Evolutionary conservation across 768 basidiomycete genomes (phyloP), one percentile per base, ranked within the genome.

Genomic region (Tulasnella sp.): DNA sequence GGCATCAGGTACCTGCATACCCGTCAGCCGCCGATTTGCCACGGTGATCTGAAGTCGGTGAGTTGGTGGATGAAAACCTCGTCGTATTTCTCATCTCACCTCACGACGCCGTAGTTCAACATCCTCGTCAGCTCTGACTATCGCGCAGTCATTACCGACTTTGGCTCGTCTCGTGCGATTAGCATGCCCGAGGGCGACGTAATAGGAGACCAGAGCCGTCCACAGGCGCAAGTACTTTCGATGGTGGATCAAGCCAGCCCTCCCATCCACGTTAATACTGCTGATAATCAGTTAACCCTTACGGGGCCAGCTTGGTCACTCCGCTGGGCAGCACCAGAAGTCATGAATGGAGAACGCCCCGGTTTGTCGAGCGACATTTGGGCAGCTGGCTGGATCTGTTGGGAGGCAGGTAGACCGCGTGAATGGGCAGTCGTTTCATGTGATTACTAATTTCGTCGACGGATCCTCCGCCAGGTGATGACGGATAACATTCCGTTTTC

Each of bases 21-120:
- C 14, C 77, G 40, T 1, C 31, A 20, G 16, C 77, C 77, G 14
- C 77, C 77, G 31, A 78, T 78, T 31, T 37, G 34, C 37, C 77
- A 78, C 54, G 77, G 77, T 72, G 77, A 78, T 24, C 28, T 78
- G 22, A 78, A 78, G 54, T 41, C 77, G 31, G 77, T 78, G 48
- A 77, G 76, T 60, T 28, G 58, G 58, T 24, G 2, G 22, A 14
- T 60, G 7, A 1, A 37, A 37, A 37, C 2, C 37, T 37, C 37
- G n/a, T 37, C 2, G 37, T 2, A 37, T 4, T 46, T 20, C 18
- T 2, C 9, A 60, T 24, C 9, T 28, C 9, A 28, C 28, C 58
- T 9, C 1, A 14, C 58, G 28, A 60, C 24, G 14, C 22, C 58
- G 58, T 24, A 60, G 58, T 24, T 60, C 4, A 60, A 60, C 58